Conservation (phyloP, 192 early-diverging fungal species). For the Entomortierella chlamydospora region DNA sequence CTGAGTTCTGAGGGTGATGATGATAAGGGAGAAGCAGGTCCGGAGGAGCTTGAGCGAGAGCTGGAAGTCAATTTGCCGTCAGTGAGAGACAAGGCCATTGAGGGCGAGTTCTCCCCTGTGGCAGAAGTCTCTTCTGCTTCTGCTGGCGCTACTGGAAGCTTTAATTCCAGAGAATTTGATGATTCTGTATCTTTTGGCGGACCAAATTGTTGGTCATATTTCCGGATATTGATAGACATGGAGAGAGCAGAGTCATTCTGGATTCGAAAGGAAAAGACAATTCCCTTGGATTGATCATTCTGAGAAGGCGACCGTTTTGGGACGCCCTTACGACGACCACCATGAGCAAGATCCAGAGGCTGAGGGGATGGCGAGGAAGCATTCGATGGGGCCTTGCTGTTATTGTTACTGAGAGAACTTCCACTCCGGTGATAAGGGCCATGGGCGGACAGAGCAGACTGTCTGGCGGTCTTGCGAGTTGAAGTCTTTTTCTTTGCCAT, state of each 20-base stretch:
- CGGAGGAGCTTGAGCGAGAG: constrained; percentile 6
- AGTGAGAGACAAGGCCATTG: constrained; percentile 22
- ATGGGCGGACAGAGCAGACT: constrained; percentile 1
- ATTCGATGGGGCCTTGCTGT: constrained; percentile 24
- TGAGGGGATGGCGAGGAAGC: constrained; percentile 42
- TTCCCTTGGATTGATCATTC: constrained; percentile 41
- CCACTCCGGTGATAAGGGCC: constrained; percentile 13
- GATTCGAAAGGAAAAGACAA: constrained; percentile 48
- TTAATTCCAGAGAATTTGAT: constrained; percentile 2
- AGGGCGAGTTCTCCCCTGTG: neutral
- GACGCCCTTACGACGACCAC: constrained; percentile 18
- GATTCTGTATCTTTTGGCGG: constrained; percentile 5
- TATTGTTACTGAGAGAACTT: constrained; percentile 6
- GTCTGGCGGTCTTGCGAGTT: constrained; percentile 39
- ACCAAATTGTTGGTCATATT: constrained; percentile 47
- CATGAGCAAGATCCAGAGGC: constrained; percentile 12
- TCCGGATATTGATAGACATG: constrained; percentile 42
- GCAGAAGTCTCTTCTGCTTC: neutral
- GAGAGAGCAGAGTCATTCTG: constrained; percentile 38
- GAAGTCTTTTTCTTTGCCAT: constrained; percentile 52
- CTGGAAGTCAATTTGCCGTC: constrained; percentile 1
- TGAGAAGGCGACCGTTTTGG: constrained; percentile 41
- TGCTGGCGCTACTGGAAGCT: neutral
- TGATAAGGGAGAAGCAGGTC: neutral
- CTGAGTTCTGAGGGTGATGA: constrained; percentile 13